phyloP scores from a whole-genome alignment of 805 yeast genomes.

The Kodamaea lidongshanica region DNA sequence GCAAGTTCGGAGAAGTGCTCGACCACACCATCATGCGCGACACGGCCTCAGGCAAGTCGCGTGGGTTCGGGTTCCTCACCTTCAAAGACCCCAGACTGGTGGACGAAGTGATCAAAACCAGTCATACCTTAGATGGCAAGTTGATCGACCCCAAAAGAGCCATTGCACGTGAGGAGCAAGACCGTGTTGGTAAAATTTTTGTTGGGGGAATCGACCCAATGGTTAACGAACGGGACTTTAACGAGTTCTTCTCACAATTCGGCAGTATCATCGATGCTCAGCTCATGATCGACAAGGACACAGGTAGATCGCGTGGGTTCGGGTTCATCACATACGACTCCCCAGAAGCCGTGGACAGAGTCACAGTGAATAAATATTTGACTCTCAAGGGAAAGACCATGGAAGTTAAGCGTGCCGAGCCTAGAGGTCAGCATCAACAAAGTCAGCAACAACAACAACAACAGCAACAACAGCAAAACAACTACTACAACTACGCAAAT shows the following conservation, averaged over 20 bases:
- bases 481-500: conserved; percentile 21
- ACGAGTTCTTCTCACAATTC: conserved; percentile 76
- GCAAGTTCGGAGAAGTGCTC: conserved; percentile 80
- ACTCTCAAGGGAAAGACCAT: conserved; percentile 79
- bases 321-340: conserved; percentile 95
- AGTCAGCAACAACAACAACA: conserved; percentile 20
- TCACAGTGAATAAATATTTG: conserved; percentile 73
- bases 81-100: conserved; percentile 79
- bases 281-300: conserved; percentile 93
- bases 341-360: conserved; percentile 88
- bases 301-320: conserved; percentile 94
- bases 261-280: conserved; percentile 94
- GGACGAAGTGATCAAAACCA: conserved; percentile 76
- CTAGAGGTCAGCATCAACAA: conserved; percentile 61
- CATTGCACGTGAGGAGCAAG: conserved; percentile 95
- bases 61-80: conserved; percentile 93
- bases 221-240: conserved; percentile 86
- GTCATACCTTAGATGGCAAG: conserved; percentile 90
- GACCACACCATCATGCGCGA: conserved; percentile 95
- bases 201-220: conserved; percentile 96
- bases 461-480: conserved; percentile 25
- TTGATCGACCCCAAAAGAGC: conserved; percentile 97
- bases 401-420: conserved; percentile 82
- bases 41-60: conserved; percentile 73
- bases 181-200: conserved; percentile 91